These are phyloP conservation scores for Metschnikowia hibisci DNA, from an alignment of 805 yeast species.

Conservation along the genomic window DNA sequence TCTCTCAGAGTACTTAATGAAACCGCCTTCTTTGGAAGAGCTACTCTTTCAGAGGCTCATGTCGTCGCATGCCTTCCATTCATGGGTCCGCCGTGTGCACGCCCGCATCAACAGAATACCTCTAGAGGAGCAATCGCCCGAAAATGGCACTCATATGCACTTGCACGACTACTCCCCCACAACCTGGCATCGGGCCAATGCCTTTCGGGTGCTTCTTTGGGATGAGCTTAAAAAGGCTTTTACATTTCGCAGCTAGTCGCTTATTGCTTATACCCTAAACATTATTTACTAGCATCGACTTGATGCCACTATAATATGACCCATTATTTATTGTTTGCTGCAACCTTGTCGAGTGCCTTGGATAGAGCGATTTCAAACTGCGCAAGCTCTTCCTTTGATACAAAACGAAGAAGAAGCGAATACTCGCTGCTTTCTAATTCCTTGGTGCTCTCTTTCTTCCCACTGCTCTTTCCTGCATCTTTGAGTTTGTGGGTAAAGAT, in stretches of 20 bases:
- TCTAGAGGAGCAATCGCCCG: constrained; percentile 29
- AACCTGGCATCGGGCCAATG: constrained; percentile 51
- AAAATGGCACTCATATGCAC: constrained; percentile 21
- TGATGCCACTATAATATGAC: neutral
- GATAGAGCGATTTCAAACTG: constrained; percentile 52
- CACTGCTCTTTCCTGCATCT: constrained; percentile 20
- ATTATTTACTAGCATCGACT: neutral
- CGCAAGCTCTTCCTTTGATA: constrained; percentile 34
- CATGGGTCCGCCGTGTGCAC: constrained; percentile 59
- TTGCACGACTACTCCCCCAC: constrained; percentile 46
- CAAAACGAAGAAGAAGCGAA: constrained; percentile 65
- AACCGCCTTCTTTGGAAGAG: constrained; percentile 16
- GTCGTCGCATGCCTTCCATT: constrained; percentile 55
- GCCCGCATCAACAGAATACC: constrained; percentile 61
- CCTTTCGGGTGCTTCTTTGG: constrained; percentile 53
- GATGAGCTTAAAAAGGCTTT: constrained; percentile 58
- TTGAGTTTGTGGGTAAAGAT: constrained; percentile 52
- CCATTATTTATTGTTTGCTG: neutral
- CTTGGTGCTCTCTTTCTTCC: neutral
- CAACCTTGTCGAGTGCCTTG: constrained; percentile 1
- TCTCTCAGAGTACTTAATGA: constrained; percentile 5
- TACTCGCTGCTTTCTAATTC: constrained; percentile 20
- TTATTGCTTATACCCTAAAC: too few species aligned
- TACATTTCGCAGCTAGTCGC: constrained; percentile 34
- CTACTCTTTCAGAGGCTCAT: constrained; percentile 41